Percentiles rank a stretch among this genome's conserved stretches.
Conservation (phyloP, 1,139 yeast genomes). For the Pichia sp. region DNA sequence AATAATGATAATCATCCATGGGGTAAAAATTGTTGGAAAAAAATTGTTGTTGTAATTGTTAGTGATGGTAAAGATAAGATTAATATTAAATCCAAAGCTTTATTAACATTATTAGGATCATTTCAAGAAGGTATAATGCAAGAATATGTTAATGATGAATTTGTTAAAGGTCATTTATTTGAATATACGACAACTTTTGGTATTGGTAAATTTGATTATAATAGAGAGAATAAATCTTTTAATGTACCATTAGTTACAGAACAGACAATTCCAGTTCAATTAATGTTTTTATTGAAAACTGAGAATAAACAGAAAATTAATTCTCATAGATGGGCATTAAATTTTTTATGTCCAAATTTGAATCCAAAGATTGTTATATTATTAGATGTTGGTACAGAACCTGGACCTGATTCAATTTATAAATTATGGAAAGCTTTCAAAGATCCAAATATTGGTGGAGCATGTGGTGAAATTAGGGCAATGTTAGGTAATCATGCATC, state of each 20-base stretch:
- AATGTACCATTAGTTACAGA: slow-evolving; percentile 44
- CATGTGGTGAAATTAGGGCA: slow-evolving; percentile 79
- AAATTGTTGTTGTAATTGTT: slow-evolving; percentile 64
- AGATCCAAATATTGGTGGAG: slow-evolving; percentile 72
- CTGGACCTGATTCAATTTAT: slow-evolving; percentile 64
- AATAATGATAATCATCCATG: slow-evolving; percentile 51
- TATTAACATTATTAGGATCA: slow-evolving; percentile 64
- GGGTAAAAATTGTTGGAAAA: slow-evolving; percentile 80
- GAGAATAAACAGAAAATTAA: slow-evolving; percentile 71
- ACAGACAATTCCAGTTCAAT: slow-evolving; percentile 62
- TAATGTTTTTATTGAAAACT: slow-evolving; percentile 70
- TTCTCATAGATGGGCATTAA: slow-evolving; percentile 82
- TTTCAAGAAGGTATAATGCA: slow-evolving; percentile 81
- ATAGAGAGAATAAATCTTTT: slow-evolving; percentile 36
- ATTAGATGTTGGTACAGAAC: slow-evolving; percentile 77
- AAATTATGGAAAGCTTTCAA: slow-evolving; percentile 72
- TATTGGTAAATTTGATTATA: slow-evolving; percentile 35
- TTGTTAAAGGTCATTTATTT: slow-evolving; percentile 68
- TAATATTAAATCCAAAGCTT: slow-evolving; percentile 55
- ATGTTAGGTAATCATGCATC: slow-evolving; percentile 44
- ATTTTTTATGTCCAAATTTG: slow-evolving; percentile 64
- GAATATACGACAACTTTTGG: slow-evolving; percentile 78
- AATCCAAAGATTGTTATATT: slow-evolving; percentile 65
- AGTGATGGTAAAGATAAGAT: slow-evolving; percentile 70
- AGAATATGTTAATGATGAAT: slow-evolving; percentile 60